Evolutionary conservation across 2,329 filamentous ascomycete species (phyloP).

Genomic region (Chaetomium strumarium): DNA sequence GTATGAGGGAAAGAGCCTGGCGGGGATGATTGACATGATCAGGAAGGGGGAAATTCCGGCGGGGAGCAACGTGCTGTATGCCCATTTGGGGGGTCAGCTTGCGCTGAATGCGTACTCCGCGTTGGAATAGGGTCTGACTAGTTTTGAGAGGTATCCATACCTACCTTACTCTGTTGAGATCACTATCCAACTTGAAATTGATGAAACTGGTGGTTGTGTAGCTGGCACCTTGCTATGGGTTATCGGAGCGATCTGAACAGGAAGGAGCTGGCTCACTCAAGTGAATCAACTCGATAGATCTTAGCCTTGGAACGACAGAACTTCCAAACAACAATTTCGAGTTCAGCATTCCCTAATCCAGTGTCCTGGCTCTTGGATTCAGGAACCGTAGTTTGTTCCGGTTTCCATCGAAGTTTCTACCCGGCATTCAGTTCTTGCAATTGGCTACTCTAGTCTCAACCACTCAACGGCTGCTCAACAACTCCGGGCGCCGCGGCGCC

Average conservation of each 20-base stretch:
- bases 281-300: no score
- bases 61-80: constrained; percentile 63
- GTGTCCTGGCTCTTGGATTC: no score
- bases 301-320: no score
- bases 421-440: no score
- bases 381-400: background rate
- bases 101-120: constrained; percentile 62
- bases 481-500: background rate
- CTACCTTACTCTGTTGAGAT: no score
- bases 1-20: constrained; percentile 70
- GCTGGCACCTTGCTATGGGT: no score
- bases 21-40: constrained; percentile 65
- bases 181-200: no score
- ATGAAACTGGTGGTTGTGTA: no score
- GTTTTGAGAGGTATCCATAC: background rate
- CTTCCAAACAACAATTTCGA: no score
- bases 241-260: no score
- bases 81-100: constrained; percentile 64
- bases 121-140: constrained; percentile 26
- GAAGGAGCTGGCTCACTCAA: no score
- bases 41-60: constrained; percentile 52
- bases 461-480: background rate
- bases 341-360: no score
- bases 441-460: background rate
- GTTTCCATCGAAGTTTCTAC: background rate